Conservation (phyloP, 2,329 filamentous ascomycete genomes). For the Pseudohalonectria lignicola region DNA sequence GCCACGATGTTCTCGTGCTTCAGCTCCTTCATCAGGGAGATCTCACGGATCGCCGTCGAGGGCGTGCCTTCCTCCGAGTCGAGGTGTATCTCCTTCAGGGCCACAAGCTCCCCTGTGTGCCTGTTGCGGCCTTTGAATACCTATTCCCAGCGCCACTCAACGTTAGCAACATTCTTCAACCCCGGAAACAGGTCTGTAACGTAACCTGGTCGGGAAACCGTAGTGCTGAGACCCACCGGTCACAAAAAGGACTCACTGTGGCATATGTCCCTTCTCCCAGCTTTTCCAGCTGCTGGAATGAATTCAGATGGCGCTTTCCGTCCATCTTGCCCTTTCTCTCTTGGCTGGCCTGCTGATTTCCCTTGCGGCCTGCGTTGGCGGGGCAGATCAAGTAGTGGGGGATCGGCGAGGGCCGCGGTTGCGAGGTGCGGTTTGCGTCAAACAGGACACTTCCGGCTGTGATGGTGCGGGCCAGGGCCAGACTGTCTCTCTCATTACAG, state of each 20-base stretch:
- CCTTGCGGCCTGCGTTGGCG: constrained; percentile 3
- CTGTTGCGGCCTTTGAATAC: constrained; percentile 95
- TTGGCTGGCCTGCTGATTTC: too few species aligned
- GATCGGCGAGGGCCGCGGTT: constrained; percentile 17
- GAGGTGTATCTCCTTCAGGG: constrained; percentile 96
- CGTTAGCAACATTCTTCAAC: too few species aligned
- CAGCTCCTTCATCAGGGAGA: constrained; percentile 97
- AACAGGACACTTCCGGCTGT: constrained; percentile 29
- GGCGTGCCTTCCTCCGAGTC: constrained; percentile 97
- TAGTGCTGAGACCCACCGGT: too few species aligned
- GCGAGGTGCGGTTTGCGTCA: constrained; percentile 21
- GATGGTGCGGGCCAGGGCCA: constrained; percentile 12
- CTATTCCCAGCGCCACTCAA: too few species aligned
- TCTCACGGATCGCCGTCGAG: constrained; percentile 94
- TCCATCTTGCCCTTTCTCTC: constrained; percentile 57
- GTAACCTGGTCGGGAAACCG: too few species aligned
- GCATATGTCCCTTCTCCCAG: constrained; percentile 98
- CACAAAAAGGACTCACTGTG: constrained; percentile 72
- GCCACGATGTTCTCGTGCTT: constrained; percentile 98
- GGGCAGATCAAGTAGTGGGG: constrained; percentile 16
- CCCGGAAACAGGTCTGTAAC: too few species aligned
- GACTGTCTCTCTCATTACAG: constrained; percentile 3
- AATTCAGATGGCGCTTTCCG: constrained; percentile 83
- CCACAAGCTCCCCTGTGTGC: constrained; percentile 92
- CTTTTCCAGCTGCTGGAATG: constrained; percentile 99